phyloP scores from a whole-genome alignment of 768 basidiomycete species.

The Hericium coralloides region DNA sequence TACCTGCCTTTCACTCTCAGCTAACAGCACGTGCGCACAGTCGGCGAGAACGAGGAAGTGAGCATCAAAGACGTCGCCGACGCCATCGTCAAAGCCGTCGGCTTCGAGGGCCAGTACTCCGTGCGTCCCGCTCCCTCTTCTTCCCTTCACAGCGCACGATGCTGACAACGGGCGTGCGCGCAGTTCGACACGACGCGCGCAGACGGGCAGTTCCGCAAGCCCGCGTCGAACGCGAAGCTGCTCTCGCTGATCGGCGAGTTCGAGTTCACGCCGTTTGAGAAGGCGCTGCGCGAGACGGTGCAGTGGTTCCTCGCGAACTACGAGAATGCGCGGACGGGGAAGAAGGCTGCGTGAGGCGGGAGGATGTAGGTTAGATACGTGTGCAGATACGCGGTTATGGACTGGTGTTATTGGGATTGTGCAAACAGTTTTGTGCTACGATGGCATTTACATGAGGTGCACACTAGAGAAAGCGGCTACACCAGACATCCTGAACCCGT shows the following conservation, averaged over 20 bases:
- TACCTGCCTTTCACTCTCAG: neutral
- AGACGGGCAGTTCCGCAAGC: conserved; percentile 95
- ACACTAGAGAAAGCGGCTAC: too few relatives aligned
- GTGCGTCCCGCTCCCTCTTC: conserved; percentile 33
- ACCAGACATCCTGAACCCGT: too few relatives aligned
- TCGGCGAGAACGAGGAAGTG: conserved; percentile 90
- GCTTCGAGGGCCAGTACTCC: conserved; percentile 67
- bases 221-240: conserved; percentile 88
- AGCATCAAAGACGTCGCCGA: conserved; percentile 88
- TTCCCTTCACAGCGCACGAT: too few relatives aligned
- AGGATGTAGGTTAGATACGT: too few relatives aligned
- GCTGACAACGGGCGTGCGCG: neutral
- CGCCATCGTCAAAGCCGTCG: conserved; percentile 79
- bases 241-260: conserved; percentile 70
- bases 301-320: conserved; percentile 86
- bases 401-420: too few relatives aligned
- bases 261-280: conserved; percentile 85
- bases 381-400: too few relatives aligned
- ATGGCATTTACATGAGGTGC: too few relatives aligned
- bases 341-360: neutral
- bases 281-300: conserved; percentile 70
- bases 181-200: conserved; percentile 81
- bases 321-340: conserved; percentile 57
- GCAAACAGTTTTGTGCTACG: too few relatives aligned
- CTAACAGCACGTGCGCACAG: conserved; percentile 25